Evolutionary conservation across 2,329 filamentous ascomycete species (phyloP).

Genomic region (Penicillium frequentans): DNA sequence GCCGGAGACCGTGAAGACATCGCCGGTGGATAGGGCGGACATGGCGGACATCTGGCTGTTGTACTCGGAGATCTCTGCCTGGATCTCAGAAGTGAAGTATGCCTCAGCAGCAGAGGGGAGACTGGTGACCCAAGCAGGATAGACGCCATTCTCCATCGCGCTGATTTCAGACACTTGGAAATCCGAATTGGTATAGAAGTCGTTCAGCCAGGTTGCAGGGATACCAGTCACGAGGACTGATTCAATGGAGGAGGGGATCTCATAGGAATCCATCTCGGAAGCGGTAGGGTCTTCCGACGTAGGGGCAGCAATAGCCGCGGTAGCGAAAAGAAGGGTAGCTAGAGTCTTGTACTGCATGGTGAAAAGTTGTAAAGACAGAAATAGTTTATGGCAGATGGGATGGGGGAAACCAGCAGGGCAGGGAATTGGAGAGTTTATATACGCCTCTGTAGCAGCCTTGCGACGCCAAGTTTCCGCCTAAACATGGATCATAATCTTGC

Average conservation of each 20-base stretch:
- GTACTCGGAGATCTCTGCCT: slow-evolving; percentile 5
- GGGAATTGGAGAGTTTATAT: neutral
- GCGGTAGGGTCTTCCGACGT: neutral
- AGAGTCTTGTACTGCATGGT: slow-evolving; percentile 29
- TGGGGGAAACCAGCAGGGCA: neutral
- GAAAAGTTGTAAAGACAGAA: neutral
- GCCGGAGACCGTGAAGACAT: neutral
- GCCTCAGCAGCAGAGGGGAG: slow-evolving; percentile 14
- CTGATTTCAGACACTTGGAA: slow-evolving; percentile 14
- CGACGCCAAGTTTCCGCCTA: neutral
- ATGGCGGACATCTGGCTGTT: neutral
- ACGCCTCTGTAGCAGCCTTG: neutral
- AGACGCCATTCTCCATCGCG: slow-evolving; percentile 12
- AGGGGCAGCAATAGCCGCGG: slow-evolving; percentile 22
- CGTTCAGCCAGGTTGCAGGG: slow-evolving; percentile 14
- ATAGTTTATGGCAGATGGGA: neutral
- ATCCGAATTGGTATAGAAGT: slow-evolving; percentile 16
- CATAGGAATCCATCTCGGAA: neutral
- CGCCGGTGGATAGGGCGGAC: neutral
- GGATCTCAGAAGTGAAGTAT: slow-evolving; percentile 12
- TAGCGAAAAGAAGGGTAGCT: slow-evolving; percentile 21
- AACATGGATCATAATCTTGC: neutral
- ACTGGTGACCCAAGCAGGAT: slow-evolving; percentile 18
- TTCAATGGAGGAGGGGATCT: slow-evolving; percentile 21
- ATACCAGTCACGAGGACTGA: slow-evolving; percentile 26